These are phyloP conservation scores for Pyrrhoderma lamaoense DNA, from an alignment of 1,284 basidiomycete species.

Conservation along the genomic window DNA sequence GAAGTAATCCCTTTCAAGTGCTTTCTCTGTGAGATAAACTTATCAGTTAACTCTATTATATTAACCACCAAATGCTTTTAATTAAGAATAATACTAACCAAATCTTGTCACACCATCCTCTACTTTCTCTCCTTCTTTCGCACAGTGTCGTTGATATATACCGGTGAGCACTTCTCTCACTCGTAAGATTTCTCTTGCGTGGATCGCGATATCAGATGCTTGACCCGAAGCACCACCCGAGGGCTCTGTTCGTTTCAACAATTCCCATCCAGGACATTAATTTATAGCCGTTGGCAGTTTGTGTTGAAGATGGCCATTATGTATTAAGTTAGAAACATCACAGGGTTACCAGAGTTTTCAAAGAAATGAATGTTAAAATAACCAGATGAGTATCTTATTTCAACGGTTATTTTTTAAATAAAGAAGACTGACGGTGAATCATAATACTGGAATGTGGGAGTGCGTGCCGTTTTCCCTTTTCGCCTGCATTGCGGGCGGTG, in stretches of 20 bases:
- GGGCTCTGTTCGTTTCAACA: conserved; percentile 53
- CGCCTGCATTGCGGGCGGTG: conserved; percentile 33
- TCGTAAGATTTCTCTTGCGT: conserved; percentile 88
- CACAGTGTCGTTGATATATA: conserved; percentile 81
- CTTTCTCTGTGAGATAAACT: conserved; percentile 49
- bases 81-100: no score
- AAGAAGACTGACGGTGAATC: conserved; percentile 78
- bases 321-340: no score
- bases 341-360: no score
- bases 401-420: conserved; percentile 9
- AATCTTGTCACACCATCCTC: conserved; percentile 67
- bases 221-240: conserved; percentile 91
- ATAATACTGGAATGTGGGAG: conserved; percentile 90
- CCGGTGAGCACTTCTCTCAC: conserved; percentile 74
- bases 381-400: neutral
- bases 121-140: conserved; percentile 53
- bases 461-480: conserved; percentile 81
- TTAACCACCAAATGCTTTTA: no score
- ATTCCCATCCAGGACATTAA: no score
- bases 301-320: no score
- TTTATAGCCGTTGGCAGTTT: no score
- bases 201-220: conserved; percentile 90
- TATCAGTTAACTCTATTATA: no score
- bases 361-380: no score
- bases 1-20: conserved; percentile 90